These are phyloP conservation scores for Colletotrichum acutatum DNA, from an alignment of 2,329 filamentous ascomycete species.

Conservation along the genomic window DNA sequence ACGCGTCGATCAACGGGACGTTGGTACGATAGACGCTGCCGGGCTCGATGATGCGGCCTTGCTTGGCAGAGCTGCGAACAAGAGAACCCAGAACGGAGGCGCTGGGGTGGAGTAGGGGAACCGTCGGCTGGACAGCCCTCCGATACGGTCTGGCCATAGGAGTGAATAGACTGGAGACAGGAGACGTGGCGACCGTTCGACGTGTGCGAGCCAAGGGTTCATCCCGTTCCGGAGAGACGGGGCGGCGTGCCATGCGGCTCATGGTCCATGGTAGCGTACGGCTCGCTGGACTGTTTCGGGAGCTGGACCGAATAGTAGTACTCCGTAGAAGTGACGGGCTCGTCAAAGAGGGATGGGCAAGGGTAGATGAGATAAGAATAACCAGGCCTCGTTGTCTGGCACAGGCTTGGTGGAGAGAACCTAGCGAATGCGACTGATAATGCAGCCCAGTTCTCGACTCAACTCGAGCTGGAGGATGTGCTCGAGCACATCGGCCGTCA, in stretches of 20 bases:
- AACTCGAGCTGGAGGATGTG: no score
- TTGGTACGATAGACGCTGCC: not conserved
- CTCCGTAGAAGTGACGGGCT: not conserved
- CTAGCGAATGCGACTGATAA: not conserved
- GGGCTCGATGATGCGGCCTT: conserved; percentile 20
- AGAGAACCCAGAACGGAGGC: not conserved
- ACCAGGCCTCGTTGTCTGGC: not conserved
- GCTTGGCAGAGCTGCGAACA: conserved; percentile 3
- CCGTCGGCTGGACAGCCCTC: conserved; percentile 17
- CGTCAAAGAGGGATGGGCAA: not conserved
- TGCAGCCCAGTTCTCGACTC: not conserved
- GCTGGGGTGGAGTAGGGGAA: not conserved
- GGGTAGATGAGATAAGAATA: not conserved
- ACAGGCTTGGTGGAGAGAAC: not conserved
- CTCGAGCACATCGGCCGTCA: not conserved
- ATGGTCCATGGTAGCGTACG: not conserved
- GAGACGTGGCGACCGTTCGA: not conserved
- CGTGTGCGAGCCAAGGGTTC: conserved; percentile 27
- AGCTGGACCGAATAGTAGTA: not conserved
- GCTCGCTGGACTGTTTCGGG: not conserved
- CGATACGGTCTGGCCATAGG: not conserved
- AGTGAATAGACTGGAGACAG: not conserved
- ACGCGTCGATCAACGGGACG: conserved; percentile 1
- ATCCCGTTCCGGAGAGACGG: conserved; percentile 5
- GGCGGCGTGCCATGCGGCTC: not conserved